Percentiles rank a stretch among this genome's conserved stretches.
Conservation (phyloP, 345 rosid species). For the Salix udensis region DNA sequence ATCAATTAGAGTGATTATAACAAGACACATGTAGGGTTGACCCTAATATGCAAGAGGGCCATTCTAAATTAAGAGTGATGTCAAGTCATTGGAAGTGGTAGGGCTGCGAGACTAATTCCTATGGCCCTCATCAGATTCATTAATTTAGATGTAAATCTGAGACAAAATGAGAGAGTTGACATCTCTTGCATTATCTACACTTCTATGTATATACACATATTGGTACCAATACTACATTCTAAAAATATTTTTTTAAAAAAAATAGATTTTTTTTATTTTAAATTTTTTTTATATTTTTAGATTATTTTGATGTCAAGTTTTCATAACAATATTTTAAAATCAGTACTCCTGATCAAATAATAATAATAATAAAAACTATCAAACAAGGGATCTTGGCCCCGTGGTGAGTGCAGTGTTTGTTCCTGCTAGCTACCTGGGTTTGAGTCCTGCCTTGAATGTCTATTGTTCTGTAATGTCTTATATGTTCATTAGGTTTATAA, state of each 20-base stretch:
- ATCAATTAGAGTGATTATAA: background rate
- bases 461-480: rapidly evolving
- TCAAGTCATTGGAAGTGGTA: background rate
- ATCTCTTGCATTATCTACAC: background rate
- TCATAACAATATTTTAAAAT: too few relatives aligned
- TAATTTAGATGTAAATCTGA: background rate
- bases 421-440: rapidly evolving
- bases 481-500: rapidly evolving
- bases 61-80: background rate
- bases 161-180: background rate
- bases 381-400: too few relatives aligned
- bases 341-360: too few relatives aligned
- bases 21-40: background rate
- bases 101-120: background rate
- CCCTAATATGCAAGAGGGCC: background rate
- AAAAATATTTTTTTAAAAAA: too few relatives aligned
- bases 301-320: too few relatives aligned
- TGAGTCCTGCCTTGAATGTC: rapidly evolving
- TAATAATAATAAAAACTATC: too few relatives aligned
- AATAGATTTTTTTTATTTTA: too few relatives aligned
- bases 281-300: too few relatives aligned
- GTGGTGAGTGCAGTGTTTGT: too few relatives aligned
- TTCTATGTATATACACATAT: too few relatives aligned
- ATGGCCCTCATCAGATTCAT: background rate
- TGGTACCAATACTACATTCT: too few relatives aligned